Percentiles rank a stretch among this genome's conserved stretches.
Evolutionary conservation across 2,329 filamentous ascomycete species (phyloP).

Genomic region (Alternaria novae-zelandiae): DNA sequence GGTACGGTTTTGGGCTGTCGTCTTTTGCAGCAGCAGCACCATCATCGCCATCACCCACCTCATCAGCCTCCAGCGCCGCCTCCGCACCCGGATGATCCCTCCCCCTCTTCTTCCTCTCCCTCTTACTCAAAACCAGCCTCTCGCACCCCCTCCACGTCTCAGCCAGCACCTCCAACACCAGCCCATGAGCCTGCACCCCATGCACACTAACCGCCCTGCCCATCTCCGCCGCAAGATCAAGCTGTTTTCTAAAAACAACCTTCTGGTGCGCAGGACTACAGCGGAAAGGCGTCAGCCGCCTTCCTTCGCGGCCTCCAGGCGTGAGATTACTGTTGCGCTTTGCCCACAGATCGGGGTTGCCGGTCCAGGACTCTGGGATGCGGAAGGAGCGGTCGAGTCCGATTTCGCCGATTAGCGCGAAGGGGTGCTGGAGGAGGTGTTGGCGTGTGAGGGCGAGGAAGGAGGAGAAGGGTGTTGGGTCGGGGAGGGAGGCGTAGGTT

Average conservation of each 20-base stretch:
- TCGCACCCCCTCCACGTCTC: slow-evolving; percentile 75
- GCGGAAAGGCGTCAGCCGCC: slow-evolving; percentile 69
- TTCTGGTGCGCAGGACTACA: slow-evolving; percentile 74
- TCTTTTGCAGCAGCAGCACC: slow-evolving; percentile 5
- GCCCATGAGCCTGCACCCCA: slow-evolving; percentile 77
- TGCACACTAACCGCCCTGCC: slow-evolving; percentile 71
- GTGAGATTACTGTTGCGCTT: slow-evolving; percentile 62
- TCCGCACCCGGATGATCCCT: slow-evolving; percentile 22
- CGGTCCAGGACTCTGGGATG: slow-evolving; percentile 66
- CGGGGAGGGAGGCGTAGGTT: slow-evolving; percentile 60
- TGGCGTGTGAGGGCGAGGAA: slow-evolving; percentile 64
- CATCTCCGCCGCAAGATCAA: slow-evolving; percentile 73
- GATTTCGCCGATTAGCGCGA: slow-evolving; percentile 76
- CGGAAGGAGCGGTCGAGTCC: slow-evolving; percentile 80
- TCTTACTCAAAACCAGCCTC: slow-evolving; percentile 64
- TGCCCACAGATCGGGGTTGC: slow-evolving; percentile 36
- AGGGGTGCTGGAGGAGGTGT: slow-evolving; percentile 64
- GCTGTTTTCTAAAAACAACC: slow-evolving; percentile 68
- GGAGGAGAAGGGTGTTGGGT: slow-evolving; percentile 64
- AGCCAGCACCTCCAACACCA: slow-evolving; percentile 69
- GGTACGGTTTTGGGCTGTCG: slow-evolving; percentile 68
- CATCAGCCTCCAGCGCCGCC: slow-evolving; percentile 6
- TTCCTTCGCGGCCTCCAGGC: slow-evolving; percentile 73
- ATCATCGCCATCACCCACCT: not conserved
- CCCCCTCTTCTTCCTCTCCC: slow-evolving; percentile 55